These are phyloP conservation scores for Rasamsonia emersonii DNA, from an alignment of 2,329 filamentous ascomycete genomes.

Conservation along the genomic window DNA sequence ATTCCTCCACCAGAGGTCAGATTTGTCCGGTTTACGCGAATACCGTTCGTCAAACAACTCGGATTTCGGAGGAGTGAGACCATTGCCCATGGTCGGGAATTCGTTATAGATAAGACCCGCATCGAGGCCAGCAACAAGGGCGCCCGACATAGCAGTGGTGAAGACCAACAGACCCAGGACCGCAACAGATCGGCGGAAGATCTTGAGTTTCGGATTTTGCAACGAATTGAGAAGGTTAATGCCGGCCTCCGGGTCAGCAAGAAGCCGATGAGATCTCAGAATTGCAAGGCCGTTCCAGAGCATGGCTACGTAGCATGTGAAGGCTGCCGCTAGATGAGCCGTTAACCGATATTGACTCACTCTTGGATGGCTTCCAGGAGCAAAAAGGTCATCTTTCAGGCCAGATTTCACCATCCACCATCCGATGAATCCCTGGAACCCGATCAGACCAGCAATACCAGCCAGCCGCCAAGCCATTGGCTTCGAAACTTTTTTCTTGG, in stretches of 20 bases:
- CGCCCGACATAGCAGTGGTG: slow-evolving; percentile 85
- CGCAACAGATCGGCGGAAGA: slow-evolving; percentile 65
- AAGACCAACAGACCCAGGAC: slow-evolving; percentile 71
- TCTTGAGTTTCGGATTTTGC: slow-evolving; percentile 55
- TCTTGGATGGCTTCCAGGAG: slow-evolving; percentile 78
- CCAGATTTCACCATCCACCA: slow-evolving; percentile 99
- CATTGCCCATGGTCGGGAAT: slow-evolving; percentile 88
- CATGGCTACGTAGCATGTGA: slow-evolving; percentile 92
- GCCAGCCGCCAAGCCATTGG: slow-evolving; percentile 68
- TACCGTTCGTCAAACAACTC: slow-evolving; percentile 86
- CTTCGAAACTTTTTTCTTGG: slow-evolving; percentile 65
- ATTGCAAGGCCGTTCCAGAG: slow-evolving; percentile 78
- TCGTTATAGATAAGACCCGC: slow-evolving; percentile 98
- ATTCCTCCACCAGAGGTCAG: slow-evolving; percentile 93
- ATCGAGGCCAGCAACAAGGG: slow-evolving; percentile 86
- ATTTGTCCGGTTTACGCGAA: slow-evolving; percentile 64
- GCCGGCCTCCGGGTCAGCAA: slow-evolving; percentile 58
- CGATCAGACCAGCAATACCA: slow-evolving; percentile 82
- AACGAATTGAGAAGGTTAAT: slow-evolving; percentile 54
- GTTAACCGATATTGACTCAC: slow-evolving; percentile 92
- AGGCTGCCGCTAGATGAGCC: slow-evolving; percentile 81
- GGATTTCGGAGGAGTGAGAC: slow-evolving; percentile 67
- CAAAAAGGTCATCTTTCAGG: slow-evolving; percentile 90
- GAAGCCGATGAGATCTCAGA: slow-evolving; percentile 64
- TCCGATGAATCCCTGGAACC: slow-evolving; percentile 87